These are phyloP conservation scores for Fusarium penzigii DNA, from an alignment of 2,329 filamentous ascomycete genomes.

Conservation along the genomic window DNA sequence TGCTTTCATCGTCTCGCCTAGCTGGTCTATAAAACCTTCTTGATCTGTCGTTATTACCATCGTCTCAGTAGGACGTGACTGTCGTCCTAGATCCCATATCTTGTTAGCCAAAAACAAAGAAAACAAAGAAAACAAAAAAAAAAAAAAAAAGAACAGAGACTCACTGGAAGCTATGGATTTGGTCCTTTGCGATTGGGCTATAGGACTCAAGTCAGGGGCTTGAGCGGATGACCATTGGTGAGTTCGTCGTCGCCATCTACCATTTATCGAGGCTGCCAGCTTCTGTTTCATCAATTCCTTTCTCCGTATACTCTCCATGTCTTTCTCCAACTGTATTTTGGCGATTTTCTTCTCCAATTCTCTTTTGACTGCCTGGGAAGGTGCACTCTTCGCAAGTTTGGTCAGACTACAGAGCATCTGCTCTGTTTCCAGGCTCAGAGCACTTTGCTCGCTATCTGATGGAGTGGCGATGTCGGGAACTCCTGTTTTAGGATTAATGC, in stretches of 20 bases:
- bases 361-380: slow-evolving; percentile 42
- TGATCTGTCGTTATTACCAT: not conserved
- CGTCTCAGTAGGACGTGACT: not conserved
- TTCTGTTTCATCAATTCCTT: slow-evolving; percentile 44
- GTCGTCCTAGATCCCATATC: slow-evolving; percentile 5
- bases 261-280: slow-evolving; percentile 28
- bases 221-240: slow-evolving; percentile 54
- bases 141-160: slow-evolving; percentile 16
- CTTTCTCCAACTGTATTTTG: slow-evolving; percentile 29
- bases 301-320: slow-evolving; percentile 44
- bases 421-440: slow-evolving; percentile 32
- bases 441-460: slow-evolving; percentile 47
- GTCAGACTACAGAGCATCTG: slow-evolving; percentile 35
- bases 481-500: slow-evolving; percentile 58
- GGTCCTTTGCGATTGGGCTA: slow-evolving; percentile 43
- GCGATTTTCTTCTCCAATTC: slow-evolving; percentile 48
- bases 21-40: slow-evolving; percentile 14
- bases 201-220: slow-evolving; percentile 51
- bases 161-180: slow-evolving; percentile 24
- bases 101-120: slow-evolving; percentile 10
- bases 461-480: slow-evolving; percentile 53
- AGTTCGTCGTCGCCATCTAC: slow-evolving; percentile 47
- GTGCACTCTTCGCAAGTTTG: slow-evolving; percentile 36
- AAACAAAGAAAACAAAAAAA: slow-evolving; percentile 1
- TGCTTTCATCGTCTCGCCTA: not conserved